Base-by-base conservation (phyloP, 345 rosid genomes). In the Turnera subulata region DNA sequence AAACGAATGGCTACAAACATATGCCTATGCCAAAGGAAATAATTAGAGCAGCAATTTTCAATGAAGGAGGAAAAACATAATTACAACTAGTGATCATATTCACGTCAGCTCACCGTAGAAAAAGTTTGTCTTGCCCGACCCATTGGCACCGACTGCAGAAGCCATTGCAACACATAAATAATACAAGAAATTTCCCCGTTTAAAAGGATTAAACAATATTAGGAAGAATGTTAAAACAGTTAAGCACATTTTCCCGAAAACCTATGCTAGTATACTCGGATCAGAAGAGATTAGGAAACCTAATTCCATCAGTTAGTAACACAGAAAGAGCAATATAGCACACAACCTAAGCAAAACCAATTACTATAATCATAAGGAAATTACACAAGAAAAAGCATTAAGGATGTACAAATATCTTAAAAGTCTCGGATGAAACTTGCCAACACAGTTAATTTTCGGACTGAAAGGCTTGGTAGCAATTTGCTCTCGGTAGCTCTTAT, bases 401-500 rank as follows among this genome's bases (percentile, higher is more conserved):
- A 29, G 35, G 35, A 8, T 29, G 35, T n/a, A n/a, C 35, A 8
- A 8, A 29, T 8, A 29, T 29, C 35, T 29, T 29, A 29, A 8
- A 29, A 29, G 4, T 8, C 35, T 29, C 35, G 35, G 54, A 53
- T 14, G 16, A 47, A 52, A 46, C 67, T 78, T 86, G 89, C 96
- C 95, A 62, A 89, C 99, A 64, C 99, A 93, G 37, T 89, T 93
- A 61, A 93, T 75, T 73, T 81, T 87, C 11, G 86, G 77, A 70
- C 97, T 93, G 67, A 93, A 93, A 50, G 73, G 68, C 67, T 89
- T 96, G 13, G 99, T 93, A 64, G 91, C 94, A 73, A 87, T 42
- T 74, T 93, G 97, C 67, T 93, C 99, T 71, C 78, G 78, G 72
- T 93, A 93, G 61, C 99, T 93, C 89, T 87, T 87, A 70, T n/a